These are phyloP conservation scores for Solanum megistacrolobum DNA, from an alignment of 257 asterid species.

Conservation along the genomic window DNA sequence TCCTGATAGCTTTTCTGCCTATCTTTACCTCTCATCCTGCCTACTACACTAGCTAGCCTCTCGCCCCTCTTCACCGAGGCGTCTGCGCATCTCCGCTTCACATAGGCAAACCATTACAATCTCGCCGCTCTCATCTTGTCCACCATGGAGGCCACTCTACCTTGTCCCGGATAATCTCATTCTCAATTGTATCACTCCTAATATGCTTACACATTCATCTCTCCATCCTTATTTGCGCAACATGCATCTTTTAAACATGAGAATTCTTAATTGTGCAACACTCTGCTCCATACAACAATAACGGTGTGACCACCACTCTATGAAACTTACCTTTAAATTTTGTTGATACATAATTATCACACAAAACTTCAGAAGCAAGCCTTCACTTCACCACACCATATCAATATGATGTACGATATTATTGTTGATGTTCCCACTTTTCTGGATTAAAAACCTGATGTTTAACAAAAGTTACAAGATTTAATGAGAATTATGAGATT, in stretches of 20 bases:
- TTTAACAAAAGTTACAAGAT: neutral
- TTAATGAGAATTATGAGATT: neutral
- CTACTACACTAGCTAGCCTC: neutral
- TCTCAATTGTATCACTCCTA: neutral
- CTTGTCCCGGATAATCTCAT: neutral
- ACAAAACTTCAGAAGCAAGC: neutral
- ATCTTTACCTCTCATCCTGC: neutral
- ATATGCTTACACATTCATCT: neutral
- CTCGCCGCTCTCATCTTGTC: neutral
- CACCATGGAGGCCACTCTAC: neutral
- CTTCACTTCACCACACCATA: neutral
- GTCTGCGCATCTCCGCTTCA: neutral
- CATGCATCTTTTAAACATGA: too few species aligned
- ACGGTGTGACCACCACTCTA: too few species aligned
- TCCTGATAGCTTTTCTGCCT: neutral
- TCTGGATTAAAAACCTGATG: too few species aligned
- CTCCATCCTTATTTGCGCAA: too few species aligned
- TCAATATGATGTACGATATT: neutral
- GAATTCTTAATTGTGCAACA: neutral
- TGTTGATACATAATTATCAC: too few species aligned
- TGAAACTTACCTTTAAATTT: neutral
- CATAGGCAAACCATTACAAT: neutral
- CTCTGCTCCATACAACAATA: too few species aligned
- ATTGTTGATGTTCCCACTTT: neutral
- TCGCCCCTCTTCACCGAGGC: neutral